Percentiles rank a stretch among this genome's conserved stretches.
phyloP scores from a whole-genome alignment of 495 filamentous ascomycete genomes.

The Margaritispora aquatica region DNA sequence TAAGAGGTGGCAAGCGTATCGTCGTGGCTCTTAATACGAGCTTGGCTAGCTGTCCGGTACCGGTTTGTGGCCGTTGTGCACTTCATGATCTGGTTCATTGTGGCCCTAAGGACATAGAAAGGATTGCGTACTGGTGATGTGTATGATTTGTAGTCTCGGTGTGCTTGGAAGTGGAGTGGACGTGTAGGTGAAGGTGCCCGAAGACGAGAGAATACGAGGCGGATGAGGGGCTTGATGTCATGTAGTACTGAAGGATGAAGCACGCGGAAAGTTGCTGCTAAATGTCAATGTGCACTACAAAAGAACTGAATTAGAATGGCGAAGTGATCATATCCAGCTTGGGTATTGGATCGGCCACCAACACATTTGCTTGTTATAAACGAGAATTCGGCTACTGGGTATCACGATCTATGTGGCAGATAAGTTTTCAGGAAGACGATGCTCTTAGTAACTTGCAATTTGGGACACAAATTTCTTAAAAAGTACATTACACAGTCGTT shows the following conservation, averaged over 20 bases:
- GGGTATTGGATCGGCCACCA: no score
- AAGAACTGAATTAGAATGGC: neutral
- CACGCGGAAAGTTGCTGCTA: neutral
- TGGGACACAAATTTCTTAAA: no score
- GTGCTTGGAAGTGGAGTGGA: neutral
- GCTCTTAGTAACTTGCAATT: no score
- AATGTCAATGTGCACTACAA: no score
- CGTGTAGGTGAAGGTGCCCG: no score
- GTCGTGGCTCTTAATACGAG: neutral
- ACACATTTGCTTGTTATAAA: no score
- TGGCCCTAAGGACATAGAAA: neutral
- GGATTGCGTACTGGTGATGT: neutral
- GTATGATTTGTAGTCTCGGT: neutral
- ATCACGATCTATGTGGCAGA: no score
- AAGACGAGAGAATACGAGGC: no score
- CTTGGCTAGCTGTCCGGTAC: neutral
- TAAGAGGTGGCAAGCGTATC: neutral
- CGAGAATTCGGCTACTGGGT: no score
- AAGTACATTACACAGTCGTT: no score
- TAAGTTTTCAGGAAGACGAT: no score
- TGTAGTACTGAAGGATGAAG: neutral
- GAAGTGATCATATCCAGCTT: neutral
- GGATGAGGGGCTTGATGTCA: neutral
- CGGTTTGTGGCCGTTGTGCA: no score
- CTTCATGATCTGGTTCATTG: neutral